phyloP scores from a whole-genome alignment of 2,329 filamentous ascomycete species.

The Orbilia brochopaga region DNA sequence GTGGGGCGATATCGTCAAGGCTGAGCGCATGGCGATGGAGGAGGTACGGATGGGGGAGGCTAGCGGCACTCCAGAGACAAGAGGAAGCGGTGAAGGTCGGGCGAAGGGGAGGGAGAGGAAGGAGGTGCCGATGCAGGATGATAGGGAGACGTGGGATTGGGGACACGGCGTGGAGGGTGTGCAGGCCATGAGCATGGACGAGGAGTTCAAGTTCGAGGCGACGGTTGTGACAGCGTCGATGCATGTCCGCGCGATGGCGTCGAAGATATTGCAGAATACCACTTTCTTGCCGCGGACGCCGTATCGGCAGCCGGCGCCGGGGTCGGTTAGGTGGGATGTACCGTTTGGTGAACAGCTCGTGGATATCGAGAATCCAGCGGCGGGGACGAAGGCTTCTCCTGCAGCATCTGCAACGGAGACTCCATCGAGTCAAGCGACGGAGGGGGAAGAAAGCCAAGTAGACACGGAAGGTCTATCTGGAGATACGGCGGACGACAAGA shows the following conservation, averaged over 20 bases:
- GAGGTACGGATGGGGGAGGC: slow-evolving; percentile 60
- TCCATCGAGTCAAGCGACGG: slow-evolving; percentile 58
- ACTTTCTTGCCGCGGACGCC: slow-evolving; percentile 92
- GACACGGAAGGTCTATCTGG: slow-evolving; percentile 56
- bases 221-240: slow-evolving; percentile 81
- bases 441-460: not conserved
- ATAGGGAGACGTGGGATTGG: slow-evolving; percentile 63
- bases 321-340: slow-evolving; percentile 20
- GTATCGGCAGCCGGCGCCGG: slow-evolving; percentile 56
- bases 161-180: slow-evolving; percentile 43
- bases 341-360: not conserved
- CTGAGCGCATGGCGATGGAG: slow-evolving; percentile 77
- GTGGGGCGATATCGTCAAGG: slow-evolving; percentile 76
- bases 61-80: not conserved
- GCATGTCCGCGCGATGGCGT: slow-evolving; percentile 74
- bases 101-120: not conserved
- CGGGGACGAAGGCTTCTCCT: no score
- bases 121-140: slow-evolving; percentile 52
- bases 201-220: slow-evolving; percentile 62
- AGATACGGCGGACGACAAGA: slow-evolving; percentile 60
- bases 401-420: not conserved
- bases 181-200: slow-evolving; percentile 20
- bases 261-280: slow-evolving; percentile 80
- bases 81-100: not conserved
- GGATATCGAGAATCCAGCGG: slow-evolving; percentile 22